Evolutionary conservation across 371 early-diverging fungal species (phyloP), one percentile per base, ranked within the genome.

Genomic region (Rhizopus delemar): DNA sequence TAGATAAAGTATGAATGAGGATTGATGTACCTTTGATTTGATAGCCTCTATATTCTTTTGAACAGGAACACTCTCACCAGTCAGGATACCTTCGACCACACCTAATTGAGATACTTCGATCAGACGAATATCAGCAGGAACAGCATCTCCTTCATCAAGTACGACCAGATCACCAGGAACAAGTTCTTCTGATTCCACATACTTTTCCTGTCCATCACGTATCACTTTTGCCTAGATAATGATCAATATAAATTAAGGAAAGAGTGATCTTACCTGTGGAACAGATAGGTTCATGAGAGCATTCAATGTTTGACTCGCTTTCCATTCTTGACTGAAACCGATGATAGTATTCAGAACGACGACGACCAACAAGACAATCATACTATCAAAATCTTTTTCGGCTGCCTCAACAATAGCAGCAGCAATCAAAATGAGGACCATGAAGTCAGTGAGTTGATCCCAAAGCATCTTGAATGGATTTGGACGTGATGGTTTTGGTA

Each of bases 131-230:
- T 97, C 97, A 33, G 96, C 97, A 15, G 93, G 93, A 55, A 95
- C 86, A 7, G 89, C 91, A 53, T 95, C 95, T 12, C 96, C 94
- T 66, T 90, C 91, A 59, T 94, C 93, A 13, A 96, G 77, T 32
- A 90, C 79, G 28, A 96, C 82, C 32, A 96, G 64, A 66, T 97
- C 98, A 46, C 96, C 96, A 6, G 94, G 94, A 1, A 94, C 95
- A 4, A 94, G 74, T 2, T 86, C 88, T 51, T 70, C 74, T 8
- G 93, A 87, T 33, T 89, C 84, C n/a, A 95, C 72, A 16, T 79
- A 73, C 28, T 80, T 68, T 60, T 86, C 82, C 32, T 82, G 80
- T 3, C 94, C 93, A 67, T 91, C 91, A 46, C 97, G 92, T 57
- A 96, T 73, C 5, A 94, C 94, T 41, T 75, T 78, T 13, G 85